phyloP scores from a whole-genome alignment of 2,329 filamentous ascomycete genomes.

The Sphaerostilbella broomeana region DNA sequence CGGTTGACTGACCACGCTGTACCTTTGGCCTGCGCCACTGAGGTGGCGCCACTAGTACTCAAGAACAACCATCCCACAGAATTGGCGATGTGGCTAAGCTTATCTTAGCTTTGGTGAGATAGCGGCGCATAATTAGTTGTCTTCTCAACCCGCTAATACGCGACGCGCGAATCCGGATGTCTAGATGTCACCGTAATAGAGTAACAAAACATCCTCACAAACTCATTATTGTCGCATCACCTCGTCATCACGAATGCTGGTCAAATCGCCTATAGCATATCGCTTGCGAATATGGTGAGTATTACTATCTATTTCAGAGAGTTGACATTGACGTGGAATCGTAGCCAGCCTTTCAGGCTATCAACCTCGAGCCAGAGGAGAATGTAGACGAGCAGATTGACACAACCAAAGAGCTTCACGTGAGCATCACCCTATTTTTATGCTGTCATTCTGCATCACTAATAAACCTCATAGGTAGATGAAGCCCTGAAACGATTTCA shows the following conservation, averaged over 20 bases:
- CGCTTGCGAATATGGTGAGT: slow-evolving; percentile 14
- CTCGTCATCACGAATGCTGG: slow-evolving; percentile 10
- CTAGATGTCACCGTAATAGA: not conserved
- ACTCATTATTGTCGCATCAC: not conserved
- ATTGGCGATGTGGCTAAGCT: not conserved
- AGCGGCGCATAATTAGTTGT: no score
- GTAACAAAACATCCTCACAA: not conserved
- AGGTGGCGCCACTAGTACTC: slow-evolving; percentile 9
- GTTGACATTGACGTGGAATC: slow-evolving; percentile 4
- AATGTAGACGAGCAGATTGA: slow-evolving; percentile 87
- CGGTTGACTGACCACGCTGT: slow-evolving; percentile 12
- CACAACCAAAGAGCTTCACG: slow-evolving; percentile 88
- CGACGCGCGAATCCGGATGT: slow-evolving; percentile 5
- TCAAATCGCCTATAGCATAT: slow-evolving; percentile 2
- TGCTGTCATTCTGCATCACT: not conserved
- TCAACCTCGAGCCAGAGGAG: slow-evolving; percentile 92
- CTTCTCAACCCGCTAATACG: no score
- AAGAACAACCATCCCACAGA: no score
- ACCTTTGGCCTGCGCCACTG: slow-evolving; percentile 6
- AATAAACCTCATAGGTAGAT: slow-evolving; percentile 57
- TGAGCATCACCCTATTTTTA: slow-evolving; percentile 22
- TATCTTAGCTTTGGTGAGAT: no score
- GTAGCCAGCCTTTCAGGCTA: slow-evolving; percentile 68
- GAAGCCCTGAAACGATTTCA: slow-evolving; percentile 95
- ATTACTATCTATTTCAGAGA: not conserved